These are phyloP conservation scores for Trichoderma atrobrunneum DNA, from an alignment of 2,329 filamentous ascomycete species.

Conservation along the genomic window DNA sequence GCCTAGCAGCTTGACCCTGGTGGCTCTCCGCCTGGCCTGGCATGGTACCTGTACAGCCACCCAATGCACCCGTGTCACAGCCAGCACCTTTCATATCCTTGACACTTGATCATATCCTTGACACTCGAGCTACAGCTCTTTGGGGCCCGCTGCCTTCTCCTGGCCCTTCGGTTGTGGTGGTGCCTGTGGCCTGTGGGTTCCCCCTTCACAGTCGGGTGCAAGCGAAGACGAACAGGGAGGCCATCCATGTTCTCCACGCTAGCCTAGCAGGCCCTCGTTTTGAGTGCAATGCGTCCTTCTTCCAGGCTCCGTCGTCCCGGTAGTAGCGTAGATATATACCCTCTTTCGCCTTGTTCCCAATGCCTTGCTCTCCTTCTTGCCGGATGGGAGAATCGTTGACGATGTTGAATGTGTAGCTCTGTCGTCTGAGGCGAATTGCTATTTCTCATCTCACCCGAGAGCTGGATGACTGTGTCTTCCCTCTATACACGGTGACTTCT, in stretches of 20 bases:
- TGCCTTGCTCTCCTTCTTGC: neutral
- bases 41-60: constrained; percentile 7
- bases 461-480: constrained; percentile 15
- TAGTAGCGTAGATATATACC: constrained; percentile 16
- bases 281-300: constrained; percentile 6
- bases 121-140: constrained; percentile 18
- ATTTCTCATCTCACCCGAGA: neutral
- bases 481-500: neutral
- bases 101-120: constrained; percentile 21
- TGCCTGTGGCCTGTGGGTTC: constrained; percentile 14
- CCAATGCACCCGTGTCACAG: constrained; percentile 23
- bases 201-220: constrained; percentile 15
- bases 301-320: constrained; percentile 12
- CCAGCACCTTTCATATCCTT: constrained; percentile 20
- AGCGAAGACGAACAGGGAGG: constrained; percentile 14
- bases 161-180: neutral
- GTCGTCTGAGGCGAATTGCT: neutral
- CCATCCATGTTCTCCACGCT: constrained; percentile 7
- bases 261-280: constrained; percentile 11
- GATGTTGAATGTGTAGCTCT: neutral
- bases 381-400: neutral
- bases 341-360: constrained; percentile 7
- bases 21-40: neutral
- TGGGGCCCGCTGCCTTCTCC: constrained; percentile 13
- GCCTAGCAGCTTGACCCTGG: constrained; percentile 3